phyloP scores from a whole-genome alignment of 108 stramenopile genomes.

The Schizochytrium sp. region DNA sequence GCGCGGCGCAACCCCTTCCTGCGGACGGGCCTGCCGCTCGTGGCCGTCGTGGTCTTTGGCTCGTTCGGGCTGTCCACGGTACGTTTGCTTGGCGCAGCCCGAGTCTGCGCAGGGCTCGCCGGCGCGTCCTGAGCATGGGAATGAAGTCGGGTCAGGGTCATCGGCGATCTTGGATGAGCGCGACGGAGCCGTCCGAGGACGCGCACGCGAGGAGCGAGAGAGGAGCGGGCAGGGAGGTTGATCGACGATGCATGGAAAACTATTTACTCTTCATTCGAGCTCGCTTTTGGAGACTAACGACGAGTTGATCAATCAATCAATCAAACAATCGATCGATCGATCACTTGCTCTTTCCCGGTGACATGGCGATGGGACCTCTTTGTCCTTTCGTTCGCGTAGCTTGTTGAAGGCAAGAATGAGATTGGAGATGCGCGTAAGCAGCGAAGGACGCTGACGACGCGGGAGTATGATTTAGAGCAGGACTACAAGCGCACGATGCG shows the following conservation, averaged over 20 bases:
- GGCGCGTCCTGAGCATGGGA: background rate
- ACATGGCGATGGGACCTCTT: background rate
- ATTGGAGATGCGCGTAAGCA: constrained; percentile 10
- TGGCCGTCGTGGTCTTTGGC: background rate
- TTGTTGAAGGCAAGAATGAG: background rate
- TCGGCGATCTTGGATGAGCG: background rate
- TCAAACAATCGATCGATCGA: background rate
- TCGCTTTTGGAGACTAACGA: too few relatives aligned
- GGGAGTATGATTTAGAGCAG: constrained; percentile 5
- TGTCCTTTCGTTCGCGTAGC: background rate
- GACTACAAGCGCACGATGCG: constrained; percentile 7
- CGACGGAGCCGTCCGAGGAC: too few relatives aligned
- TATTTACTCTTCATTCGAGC: too few relatives aligned
- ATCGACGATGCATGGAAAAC: too few relatives aligned
- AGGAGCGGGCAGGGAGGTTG: too few relatives aligned
- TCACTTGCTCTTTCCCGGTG: background rate
- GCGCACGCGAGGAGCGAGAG: too few relatives aligned
- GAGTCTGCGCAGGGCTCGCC: background rate
- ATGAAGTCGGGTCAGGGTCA: background rate
- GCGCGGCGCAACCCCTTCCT: background rate
- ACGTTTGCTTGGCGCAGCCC: background rate
- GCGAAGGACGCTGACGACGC: background rate
- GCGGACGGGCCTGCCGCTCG: background rate
- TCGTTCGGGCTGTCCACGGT: constrained; percentile 4
- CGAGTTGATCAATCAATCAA: too few relatives aligned